Percentiles rank a stretch among this genome's conserved stretches.
These are phyloP conservation scores for Chaetomium sp. DNA, from an alignment of 2,329 filamentous ascomycete species.

Conservation along the genomic window DNA sequence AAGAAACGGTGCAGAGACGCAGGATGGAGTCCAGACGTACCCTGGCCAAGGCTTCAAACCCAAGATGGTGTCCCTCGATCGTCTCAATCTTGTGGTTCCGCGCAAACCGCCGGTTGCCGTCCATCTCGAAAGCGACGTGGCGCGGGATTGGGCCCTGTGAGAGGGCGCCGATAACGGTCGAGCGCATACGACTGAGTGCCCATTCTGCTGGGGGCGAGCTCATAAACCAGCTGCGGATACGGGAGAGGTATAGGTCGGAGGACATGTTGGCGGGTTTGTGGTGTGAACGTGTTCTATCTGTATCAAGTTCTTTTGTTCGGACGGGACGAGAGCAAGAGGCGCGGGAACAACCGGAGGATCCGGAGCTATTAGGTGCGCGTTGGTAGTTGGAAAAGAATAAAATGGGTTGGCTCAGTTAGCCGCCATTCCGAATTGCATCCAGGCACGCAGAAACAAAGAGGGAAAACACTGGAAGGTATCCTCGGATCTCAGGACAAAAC, in stretches of 20 bases:
- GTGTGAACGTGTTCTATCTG: not conserved
- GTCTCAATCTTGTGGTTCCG: constrained; percentile 89
- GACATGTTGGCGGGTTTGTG: constrained; percentile 35
- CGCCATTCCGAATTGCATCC: too few species aligned
- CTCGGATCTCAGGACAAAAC: not conserved
- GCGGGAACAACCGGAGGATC: not conserved
- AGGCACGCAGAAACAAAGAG: too few species aligned
- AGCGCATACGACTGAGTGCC: constrained; percentile 69
- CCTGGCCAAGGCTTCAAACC: constrained; percentile 88
- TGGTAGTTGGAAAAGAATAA: not conserved
- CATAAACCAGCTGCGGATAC: constrained; percentile 61
- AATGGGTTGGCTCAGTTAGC: too few species aligned
- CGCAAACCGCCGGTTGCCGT: constrained; percentile 92
- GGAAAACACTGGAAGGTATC: not conserved
- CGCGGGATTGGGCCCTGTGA: constrained; percentile 87
- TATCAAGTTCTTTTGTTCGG: too few species aligned
- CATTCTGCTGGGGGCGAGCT: constrained; percentile 90
- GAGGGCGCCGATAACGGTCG: constrained; percentile 80
- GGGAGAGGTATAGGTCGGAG: constrained; percentile 45
- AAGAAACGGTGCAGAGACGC: not conserved
- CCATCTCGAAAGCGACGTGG: constrained; percentile 99
- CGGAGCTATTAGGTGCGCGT: not conserved
- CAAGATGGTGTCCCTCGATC: constrained; percentile 89
- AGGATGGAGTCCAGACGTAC: constrained; percentile 42
- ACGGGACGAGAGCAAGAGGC: not conserved